Base-by-base conservation (phyloP, 441 rosid species). In the Manihot esculenta region DNA sequence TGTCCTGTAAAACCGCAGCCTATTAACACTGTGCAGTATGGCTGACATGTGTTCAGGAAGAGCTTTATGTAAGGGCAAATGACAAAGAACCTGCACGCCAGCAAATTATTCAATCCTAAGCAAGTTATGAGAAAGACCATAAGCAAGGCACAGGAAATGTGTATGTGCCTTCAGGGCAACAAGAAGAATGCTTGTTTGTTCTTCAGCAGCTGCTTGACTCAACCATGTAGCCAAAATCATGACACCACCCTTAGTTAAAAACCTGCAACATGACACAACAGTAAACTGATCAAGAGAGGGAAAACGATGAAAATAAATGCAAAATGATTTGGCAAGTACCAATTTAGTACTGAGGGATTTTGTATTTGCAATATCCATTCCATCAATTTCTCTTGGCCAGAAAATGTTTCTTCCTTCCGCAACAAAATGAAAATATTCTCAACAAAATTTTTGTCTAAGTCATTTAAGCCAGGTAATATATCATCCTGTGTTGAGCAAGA, bases 141-240 rank as follows among this genome's bases (percentile, higher is more conserved):
- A 63, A 64, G 62, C 10, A 48, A 68, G 13, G 44, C 23, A n/a
- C 20, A 64, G 20, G 30, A 10, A 75, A 69, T 20, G 54, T 11
- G 51, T 27, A 62, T 50, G 69, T 76, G 87, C 99, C 87, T 88
- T 87, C 49, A 96, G 88, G 70, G 89, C 84, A 72, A 86, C 84
- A 82, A 79, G 74, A 69, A 93, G 77, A 78, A 88, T 83, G 77
- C 88, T 92, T 30, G 96, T 91, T 82, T 96, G 97, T 79, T 96
- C 97, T 84, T 96, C 98, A 74, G 54, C 62, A 67, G 92, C 90
- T 48, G 97, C 98, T 85, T 87, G 87, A 83, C 89, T 89, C 85
- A 96, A 76, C 97, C 98, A 96, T 50, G 98, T 89, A 54, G 96
- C 97, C 79, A 96, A 78, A 72, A 93, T 92, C 91, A 96, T 90